phyloP scores from a whole-genome alignment of 2,329 filamentous ascomycete genomes.

The Scedosporium apiospermum region DNA sequence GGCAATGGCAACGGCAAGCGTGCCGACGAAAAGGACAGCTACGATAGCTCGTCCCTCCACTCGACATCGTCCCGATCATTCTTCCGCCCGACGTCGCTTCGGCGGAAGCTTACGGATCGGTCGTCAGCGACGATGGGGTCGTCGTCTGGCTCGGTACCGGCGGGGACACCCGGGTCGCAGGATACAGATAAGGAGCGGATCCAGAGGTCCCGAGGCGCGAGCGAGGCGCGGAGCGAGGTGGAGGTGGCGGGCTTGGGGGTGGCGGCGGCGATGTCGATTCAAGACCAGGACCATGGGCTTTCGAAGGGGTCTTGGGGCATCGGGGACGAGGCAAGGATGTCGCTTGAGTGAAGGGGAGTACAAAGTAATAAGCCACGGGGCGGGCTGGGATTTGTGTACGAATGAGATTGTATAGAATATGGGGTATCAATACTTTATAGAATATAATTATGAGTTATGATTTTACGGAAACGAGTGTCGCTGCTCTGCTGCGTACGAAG shows the following conservation, averaged over 20 bases:
- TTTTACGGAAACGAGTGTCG: not conserved
- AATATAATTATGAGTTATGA: slow-evolving; percentile 2
- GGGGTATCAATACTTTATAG: not conserved
- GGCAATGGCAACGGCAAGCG: slow-evolving; percentile 8
- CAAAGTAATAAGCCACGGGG: not conserved
- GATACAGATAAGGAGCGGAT: not conserved
- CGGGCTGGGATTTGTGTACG: not conserved
- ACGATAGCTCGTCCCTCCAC: slow-evolving; percentile 35
- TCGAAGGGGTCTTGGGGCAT: slow-evolving; percentile 71
- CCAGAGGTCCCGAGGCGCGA: slow-evolving; percentile 1
- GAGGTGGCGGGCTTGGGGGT: slow-evolving; percentile 30
- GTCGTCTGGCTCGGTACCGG: slow-evolving; percentile 30
- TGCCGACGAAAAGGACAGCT: slow-evolving; percentile 18
- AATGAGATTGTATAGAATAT: not conserved
- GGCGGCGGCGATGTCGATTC: slow-evolving; percentile 40
- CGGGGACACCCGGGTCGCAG: not conserved
- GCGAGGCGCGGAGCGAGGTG: slow-evolving; percentile 24
- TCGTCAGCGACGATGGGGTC: slow-evolving; percentile 32
- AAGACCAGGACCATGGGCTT: slow-evolving; percentile 45
- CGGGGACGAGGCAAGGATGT: slow-evolving; percentile 78
- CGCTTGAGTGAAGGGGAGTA: slow-evolving; percentile 49
- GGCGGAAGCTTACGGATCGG: slow-evolving; percentile 29
- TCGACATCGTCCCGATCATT: slow-evolving; percentile 39
- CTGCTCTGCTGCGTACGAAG: too few relatives aligned
- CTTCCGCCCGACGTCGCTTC: slow-evolving; percentile 30